Percentiles rank a stretch among this genome's conserved stretches.
phyloP scores from a whole-genome alignment of 176 grass and related monocot genomes.

The Oryza rufipogon region DNA sequence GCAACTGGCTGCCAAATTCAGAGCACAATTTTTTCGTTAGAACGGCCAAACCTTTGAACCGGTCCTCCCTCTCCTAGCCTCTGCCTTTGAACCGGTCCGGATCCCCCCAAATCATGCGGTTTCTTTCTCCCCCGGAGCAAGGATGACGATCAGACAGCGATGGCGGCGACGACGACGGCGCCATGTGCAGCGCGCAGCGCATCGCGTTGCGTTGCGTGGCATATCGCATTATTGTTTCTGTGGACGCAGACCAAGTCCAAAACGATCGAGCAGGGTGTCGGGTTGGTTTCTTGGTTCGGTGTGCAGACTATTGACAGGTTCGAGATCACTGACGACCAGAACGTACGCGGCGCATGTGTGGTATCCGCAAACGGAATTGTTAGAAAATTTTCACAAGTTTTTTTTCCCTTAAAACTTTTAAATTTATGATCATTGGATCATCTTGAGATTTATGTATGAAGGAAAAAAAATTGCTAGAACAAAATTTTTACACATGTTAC shows the following conservation, averaged over 20 bases:
- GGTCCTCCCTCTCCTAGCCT: conserved; percentile 1
- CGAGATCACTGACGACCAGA: not conserved
- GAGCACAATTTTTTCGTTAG: not conserved
- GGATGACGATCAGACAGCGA: not conserved
- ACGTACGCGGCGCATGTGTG: not conserved
- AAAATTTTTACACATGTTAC: no score
- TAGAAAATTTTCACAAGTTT: no score
- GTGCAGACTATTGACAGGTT: not conserved
- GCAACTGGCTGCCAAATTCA: conserved; percentile 32
- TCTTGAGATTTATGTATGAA: no score
- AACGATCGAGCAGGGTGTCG: not conserved
- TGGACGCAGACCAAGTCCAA: conserved; percentile 30
- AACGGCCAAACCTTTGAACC: conserved; percentile 42
- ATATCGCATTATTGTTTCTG: not conserved
- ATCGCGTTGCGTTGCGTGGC: not conserved
- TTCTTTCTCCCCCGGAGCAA: not conserved
- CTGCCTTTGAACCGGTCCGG: conserved; percentile 52
- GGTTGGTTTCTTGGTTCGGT: not conserved
- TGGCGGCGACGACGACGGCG: not conserved
- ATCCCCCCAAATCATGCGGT: not conserved
- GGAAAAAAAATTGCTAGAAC: no score
- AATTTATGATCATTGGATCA: no score
- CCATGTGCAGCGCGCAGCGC: not conserved
- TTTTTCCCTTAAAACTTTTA: no score
- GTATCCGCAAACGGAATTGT: no score